A percentile compares a stretch with the other conserved stretches of the same genome.
These are phyloP conservation scores for Moniliophthora roreri DNA, from an alignment of 1,284 basidiomycete species.

Conservation along the genomic window DNA sequence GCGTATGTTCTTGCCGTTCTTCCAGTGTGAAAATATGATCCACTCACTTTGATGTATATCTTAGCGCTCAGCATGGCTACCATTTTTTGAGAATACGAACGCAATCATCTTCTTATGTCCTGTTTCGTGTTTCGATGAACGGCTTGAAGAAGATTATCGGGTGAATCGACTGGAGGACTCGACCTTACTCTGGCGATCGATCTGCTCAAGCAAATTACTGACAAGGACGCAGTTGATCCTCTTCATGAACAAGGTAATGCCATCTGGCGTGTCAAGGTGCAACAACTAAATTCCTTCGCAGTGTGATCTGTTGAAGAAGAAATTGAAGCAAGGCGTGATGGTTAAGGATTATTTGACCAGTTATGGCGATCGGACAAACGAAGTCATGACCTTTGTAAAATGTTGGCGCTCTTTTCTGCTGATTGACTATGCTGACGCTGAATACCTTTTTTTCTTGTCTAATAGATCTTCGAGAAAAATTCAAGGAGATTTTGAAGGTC, in stretches of 20 bases:
- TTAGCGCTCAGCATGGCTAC: slow-evolving; percentile 60
- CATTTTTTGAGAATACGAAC: slow-evolving; percentile 60
- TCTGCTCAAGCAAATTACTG: slow-evolving; percentile 55
- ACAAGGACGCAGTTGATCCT: slow-evolving; percentile 57
- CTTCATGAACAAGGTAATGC: slow-evolving; percentile 46
- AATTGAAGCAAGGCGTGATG: slow-evolving; percentile 53
- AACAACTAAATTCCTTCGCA: too few relatives aligned
- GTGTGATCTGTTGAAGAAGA: slow-evolving; percentile 59
- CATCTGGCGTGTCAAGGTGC: slow-evolving; percentile 21
- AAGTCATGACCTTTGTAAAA: slow-evolving; percentile 45
- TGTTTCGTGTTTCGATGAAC: slow-evolving; percentile 59
- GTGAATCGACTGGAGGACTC: slow-evolving; percentile 65
- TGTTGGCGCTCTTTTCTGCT: slow-evolving; percentile 34
- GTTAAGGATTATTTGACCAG: slow-evolving; percentile 54
- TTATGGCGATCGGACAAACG: slow-evolving; percentile 59
- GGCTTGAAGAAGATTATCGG: slow-evolving; percentile 56
- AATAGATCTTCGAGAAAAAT: slow-evolving; percentile 46
- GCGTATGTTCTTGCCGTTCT: slow-evolving; percentile 35
- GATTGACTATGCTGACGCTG: background rate
- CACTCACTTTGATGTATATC: slow-evolving; percentile 7
- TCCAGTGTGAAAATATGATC: background rate
- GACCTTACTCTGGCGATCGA: slow-evolving; percentile 55
- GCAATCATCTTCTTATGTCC: slow-evolving; percentile 52
- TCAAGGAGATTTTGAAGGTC: slow-evolving; percentile 45
- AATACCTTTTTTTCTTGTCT: background rate